Base-by-base conservation (phyloP, 352 stramenopile species). In the Bremia lactucae region DNA sequence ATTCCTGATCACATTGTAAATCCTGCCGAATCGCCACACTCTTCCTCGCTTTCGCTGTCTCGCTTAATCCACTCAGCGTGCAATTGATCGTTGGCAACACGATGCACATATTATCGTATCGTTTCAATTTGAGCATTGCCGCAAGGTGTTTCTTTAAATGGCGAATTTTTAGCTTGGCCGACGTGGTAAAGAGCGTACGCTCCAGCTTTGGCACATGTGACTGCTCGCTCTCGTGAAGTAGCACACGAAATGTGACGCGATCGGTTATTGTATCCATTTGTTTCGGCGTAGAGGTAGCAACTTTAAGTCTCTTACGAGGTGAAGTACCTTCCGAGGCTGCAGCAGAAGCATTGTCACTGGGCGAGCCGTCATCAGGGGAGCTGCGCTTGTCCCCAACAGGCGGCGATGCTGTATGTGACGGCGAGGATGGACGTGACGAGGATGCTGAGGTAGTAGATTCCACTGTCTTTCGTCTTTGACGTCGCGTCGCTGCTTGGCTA, bases 101-200 rank as follows among this genome's bases (percentile, higher is more conserved):
- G 31, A 89, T 72, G 24, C 55, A 66, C 65, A 89, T 72, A 31
- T 59, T 63, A 4, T 69, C 53, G 20, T 50, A 49, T 18, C 49
- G 59, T 18, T 65, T 45, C 18, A 86, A 35, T 10, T 71, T 70
- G 9, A 87, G 62, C 31, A 84, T 43, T 9, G 49, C 46, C 13
- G 49, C 55, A 3, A 90, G 47, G 39, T 87, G 74, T 39, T 76
- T 83, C 57, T 87, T 87, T 23, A 90, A 37, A 18, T 83, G 73
- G 14, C 62, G 50, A 22, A 90, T 64, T 43, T 87, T 90, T 20
- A 90, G 70, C 21, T 66, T 63, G 25, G 68, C 54, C 16, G 60
- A 72, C 18, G 75, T 87, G 6, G 59, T 64, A 35, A 90, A 83
- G 23, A 85, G 51, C 34, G 62, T 71, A 6, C 68, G 62, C 38